Conservation (phyloP, 495 filamentous ascomycete species). For the Haplographium delicatum region DNA sequence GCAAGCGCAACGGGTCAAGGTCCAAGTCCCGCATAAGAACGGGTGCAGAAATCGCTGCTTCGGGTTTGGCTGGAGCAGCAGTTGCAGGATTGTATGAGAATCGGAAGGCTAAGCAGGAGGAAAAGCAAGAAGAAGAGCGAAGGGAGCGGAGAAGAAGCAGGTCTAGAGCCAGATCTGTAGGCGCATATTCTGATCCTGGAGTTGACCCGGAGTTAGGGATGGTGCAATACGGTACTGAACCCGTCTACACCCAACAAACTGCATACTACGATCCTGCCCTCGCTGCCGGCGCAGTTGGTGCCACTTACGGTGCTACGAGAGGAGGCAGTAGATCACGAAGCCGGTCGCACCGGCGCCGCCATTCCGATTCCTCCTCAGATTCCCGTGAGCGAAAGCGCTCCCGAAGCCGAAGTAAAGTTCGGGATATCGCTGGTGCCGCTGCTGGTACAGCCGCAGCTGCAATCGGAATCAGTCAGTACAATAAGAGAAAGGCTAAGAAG, state of each 20-base stretch:
- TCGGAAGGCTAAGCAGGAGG: conserved; percentile 62
- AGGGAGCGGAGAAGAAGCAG: conserved; percentile 40
- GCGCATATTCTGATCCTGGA: conserved; percentile 41
- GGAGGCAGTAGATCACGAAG: conserved; percentile 40
- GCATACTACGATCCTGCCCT: conserved; percentile 38
- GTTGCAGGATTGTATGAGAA: conserved; percentile 79
- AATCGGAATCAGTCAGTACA: conserved; percentile 69
- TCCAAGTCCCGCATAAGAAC: conserved; percentile 52
- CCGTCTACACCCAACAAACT: conserved; percentile 40
- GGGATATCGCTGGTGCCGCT: conserved; percentile 62
- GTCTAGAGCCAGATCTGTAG: conserved; percentile 48
- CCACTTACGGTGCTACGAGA: conserved; percentile 38
- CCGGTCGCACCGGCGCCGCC: conserved; percentile 29
- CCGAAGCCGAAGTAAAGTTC: conserved; percentile 56
- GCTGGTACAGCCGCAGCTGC: conserved; percentile 69
- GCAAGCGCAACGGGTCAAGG: conserved; percentile 45
- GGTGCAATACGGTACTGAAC: conserved; percentile 75
- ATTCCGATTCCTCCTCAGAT: conserved; percentile 24
- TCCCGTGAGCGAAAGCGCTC: conserved; percentile 32
- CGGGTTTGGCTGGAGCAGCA: conserved; percentile 72
- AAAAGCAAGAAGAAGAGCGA: conserved; percentile 38
- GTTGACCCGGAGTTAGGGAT: conserved; percentile 64
- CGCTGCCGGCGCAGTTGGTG: conserved; percentile 25
- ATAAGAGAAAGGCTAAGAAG: conserved; percentile 51
- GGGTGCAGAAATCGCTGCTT: conserved; percentile 60